Base-by-base conservation (phyloP, 805 yeast genomes). In the Saccharomyces paradoxus region DNA sequence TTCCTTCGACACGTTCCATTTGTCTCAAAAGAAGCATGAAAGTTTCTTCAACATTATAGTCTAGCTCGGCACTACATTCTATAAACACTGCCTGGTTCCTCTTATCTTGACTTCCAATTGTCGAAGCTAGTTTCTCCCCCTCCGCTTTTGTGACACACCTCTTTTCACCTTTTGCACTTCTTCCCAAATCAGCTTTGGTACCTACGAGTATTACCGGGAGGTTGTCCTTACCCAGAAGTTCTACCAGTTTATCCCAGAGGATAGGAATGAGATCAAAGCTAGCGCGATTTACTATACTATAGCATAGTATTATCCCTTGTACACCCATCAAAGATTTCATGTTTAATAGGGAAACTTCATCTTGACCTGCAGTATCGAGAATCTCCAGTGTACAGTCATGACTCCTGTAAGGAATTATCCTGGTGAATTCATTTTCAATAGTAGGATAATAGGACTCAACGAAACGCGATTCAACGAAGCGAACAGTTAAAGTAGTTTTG, bases 331-430 rank as follows among this genome's bases (percentile, higher is more conserved):
- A 53, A 87, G 84, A 61, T 87, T 86, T 44, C 69, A 87, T 89
- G 63, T 83, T 87, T 71, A 90, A 79, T 59, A 87, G 81, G 50
- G 89, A 81, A 67, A 84, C 87, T 73, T 89, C 96, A 70, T 89
- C 96, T 73, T 89, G 95, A 7, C 97, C 97, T 0, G 96, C 96
- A 0, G 97, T 90, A 66, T 90, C 97, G 56, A 89, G 74, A 53
- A 90, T 87, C 68, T 89, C 96, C 27, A 91, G 81, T 52, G 84
- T 83, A 67, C 86, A 90, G 53, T 55, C 49, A 61, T 83, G 85
- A 57, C 86, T 86, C 57, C 86, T 81, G 68, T 85, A 81, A 55
- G 76, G 77, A 64, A 89, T 77, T 37, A 78, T 76, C 67, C 87
- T 89, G 65, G 83, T 77, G 70, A 87, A 87, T 70, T 87, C 91